Base-by-base conservation (phyloP, 768 basidiomycete genomes). In the Rhodotorula sphaerocarpa region DNA sequence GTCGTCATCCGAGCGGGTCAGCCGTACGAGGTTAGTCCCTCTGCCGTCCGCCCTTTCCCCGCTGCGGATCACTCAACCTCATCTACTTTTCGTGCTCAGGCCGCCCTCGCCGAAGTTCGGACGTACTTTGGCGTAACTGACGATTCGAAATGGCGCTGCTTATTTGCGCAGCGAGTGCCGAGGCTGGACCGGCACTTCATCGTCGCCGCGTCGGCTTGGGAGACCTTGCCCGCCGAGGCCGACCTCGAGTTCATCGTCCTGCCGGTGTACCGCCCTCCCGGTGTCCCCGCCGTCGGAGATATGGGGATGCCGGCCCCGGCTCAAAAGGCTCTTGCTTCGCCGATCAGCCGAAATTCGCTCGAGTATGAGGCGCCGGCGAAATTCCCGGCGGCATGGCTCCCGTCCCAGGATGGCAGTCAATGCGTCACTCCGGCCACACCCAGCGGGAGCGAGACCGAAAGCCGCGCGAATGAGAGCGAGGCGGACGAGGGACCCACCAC, bases 21-120 rank as follows among this genome's bases (percentile, higher is more conserved):
- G n/a, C 12, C 50, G n/a, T 39, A 51, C 50, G 50, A 51, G 50
- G 50, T 51, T 33, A 20, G 50, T 34, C 5, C 23, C n/a, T n/a
- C n/a, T n/a, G n/a, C n/a, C 34, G 5, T 27, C 5, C 1, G 11
- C 12, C n/a, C n/a, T 11, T n/a, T 2, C 5, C 16, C 23, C 10
- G 27, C 16, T 20, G 18, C 11, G 7, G 7, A 23, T 51, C 33
- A 51, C 34, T 39, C 33, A 51, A 34, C 50, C 10, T 30, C 21
- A 23, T 2, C n/a, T 15, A 21, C 14, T 18, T 1, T 12, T 21
- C n/a, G n/a, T n/a, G n/a, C n/a, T n/a, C 50, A 51, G 50, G 50
- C 34, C 5, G 50, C 50, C 1, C 34, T 51, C 5, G n/a, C 23
- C 11, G 50, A 51, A 18, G 50, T 39, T 0, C 21, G 25, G 7